Percentiles rank a stretch among this genome's conserved stretches.
Evolutionary conservation across 2,329 filamentous ascomycete species (phyloP).

Genomic region (Sphaerostilbella broomeana): DNA sequence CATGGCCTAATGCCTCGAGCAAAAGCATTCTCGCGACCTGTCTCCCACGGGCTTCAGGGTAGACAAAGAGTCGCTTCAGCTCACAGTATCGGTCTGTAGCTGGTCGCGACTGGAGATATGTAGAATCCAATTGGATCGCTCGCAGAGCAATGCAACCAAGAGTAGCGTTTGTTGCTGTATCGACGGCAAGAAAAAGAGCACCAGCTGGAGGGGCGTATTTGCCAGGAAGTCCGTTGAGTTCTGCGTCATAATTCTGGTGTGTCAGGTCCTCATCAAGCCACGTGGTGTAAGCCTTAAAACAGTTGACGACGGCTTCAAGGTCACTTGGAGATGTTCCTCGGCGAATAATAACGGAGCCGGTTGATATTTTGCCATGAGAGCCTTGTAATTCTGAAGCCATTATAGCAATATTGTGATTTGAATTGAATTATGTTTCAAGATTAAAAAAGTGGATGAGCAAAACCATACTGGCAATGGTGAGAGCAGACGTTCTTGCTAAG

Average conservation of each 20-base stretch:
- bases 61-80: constrained; percentile 23
- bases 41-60: constrained; percentile 21
- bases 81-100: constrained; percentile 18
- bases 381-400: too few relatives aligned
- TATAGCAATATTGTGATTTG: too few relatives aligned
- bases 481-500: too few relatives aligned
- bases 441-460: too few relatives aligned
- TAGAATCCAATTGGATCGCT: constrained; percentile 15
- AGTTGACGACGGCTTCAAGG: constrained; percentile 15
- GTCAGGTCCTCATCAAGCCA: constrained; percentile 23
- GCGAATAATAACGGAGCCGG: constrained; percentile 15
- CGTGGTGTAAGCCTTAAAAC: constrained; percentile 21
- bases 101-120: constrained; percentile 6
- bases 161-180: constrained; percentile 13
- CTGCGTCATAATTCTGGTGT: constrained; percentile 22
- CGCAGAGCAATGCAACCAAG: constrained; percentile 23
- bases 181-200: constrained; percentile 20
- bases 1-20: constrained; percentile 14
- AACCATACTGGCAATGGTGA: too few relatives aligned
- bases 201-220: constrained; percentile 22
- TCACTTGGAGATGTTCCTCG: constrained; percentile 17
- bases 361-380: too few relatives aligned
- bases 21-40: constrained; percentile 19
- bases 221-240: constrained; percentile 20
- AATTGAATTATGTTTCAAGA: too few relatives aligned